phyloP scores from a whole-genome alignment of 2,329 filamentous ascomycete genomes.

The Hypoxylon sp. region DNA sequence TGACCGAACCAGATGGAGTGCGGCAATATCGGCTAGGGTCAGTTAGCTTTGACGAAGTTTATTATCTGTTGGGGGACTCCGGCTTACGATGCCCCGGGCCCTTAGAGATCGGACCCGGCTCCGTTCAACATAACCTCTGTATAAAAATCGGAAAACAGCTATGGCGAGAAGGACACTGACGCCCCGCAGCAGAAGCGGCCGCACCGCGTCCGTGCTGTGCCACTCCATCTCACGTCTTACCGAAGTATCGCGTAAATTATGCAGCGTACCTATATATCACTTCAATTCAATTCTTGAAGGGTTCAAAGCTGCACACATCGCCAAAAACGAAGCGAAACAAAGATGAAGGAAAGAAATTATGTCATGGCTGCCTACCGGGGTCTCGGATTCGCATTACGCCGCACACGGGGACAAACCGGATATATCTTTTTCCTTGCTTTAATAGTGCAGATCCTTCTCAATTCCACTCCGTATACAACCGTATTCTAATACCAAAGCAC shows the following conservation, averaged over 20 bases:
- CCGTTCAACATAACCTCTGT: slow-evolving; percentile 41
- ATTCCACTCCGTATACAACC: neutral
- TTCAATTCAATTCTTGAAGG: neutral
- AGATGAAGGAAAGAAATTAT: neutral
- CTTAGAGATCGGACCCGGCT: slow-evolving; percentile 38
- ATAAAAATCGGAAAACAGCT: slow-evolving; percentile 39
- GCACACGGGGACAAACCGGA: neutral
- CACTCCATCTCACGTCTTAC: slow-evolving; percentile 7
- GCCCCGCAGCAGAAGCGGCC: slow-evolving; percentile 33
- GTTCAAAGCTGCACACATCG: neutral
- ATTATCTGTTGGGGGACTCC: neutral
- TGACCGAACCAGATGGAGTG: slow-evolving; percentile 48
- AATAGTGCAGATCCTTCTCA: neutral
- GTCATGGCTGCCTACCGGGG: neutral
- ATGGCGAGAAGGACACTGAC: slow-evolving; percentile 37
- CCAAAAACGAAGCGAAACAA: neutral
- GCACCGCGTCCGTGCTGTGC: slow-evolving; percentile 8
- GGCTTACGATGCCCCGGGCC: slow-evolving; percentile 47
- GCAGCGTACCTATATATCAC: neutral
- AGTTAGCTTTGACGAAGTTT: slow-evolving; percentile 28
- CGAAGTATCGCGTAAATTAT: neutral
- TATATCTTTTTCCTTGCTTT: neutral
- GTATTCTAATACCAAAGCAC: too few relatives aligned
- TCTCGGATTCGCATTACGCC: neutral
- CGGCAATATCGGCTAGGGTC: slow-evolving; percentile 42